Conservation (phyloP, 208 protist genomes). For the Novymonas esmeraldas region DNA sequence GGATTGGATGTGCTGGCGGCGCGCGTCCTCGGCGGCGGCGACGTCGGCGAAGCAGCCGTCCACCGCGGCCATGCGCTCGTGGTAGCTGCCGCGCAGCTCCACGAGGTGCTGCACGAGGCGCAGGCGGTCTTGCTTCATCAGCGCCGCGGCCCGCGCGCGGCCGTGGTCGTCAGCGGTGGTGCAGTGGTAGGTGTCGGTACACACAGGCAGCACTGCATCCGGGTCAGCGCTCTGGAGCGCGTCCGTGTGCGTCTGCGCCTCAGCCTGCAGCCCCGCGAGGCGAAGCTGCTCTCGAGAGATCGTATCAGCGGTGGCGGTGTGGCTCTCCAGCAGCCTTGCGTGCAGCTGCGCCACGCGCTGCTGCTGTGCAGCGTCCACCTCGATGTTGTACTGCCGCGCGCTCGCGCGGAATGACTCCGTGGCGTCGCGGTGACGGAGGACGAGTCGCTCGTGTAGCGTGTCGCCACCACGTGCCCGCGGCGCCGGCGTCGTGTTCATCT, state of each 20-base stretch:
- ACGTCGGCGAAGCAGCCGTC: conserved; percentile 37
- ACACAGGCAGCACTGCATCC: conserved; percentile 40
- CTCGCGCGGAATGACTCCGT: conserved; percentile 47
- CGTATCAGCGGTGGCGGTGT: conserved; percentile 35
- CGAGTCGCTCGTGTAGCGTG: conserved; percentile 42
- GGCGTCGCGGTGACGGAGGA: conserved; percentile 40
- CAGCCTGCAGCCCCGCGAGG: conserved; percentile 39
- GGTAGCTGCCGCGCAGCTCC: conserved; percentile 32
- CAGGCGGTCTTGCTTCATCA: conserved; percentile 61
- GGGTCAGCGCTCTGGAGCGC: conserved; percentile 12
- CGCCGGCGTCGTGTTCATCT: neutral
- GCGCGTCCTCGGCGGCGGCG: conserved; percentile 46
- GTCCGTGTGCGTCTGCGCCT: conserved; percentile 36
- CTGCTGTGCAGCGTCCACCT: conserved; percentile 57
- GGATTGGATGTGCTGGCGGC: conserved; percentile 45
- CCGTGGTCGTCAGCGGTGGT: conserved; percentile 36
- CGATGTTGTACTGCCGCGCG: conserved; percentile 47
- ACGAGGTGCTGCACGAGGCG: conserved; percentile 51
- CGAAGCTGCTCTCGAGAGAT: conserved; percentile 41
- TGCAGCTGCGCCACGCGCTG: conserved; percentile 53
- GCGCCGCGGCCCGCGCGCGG: conserved; percentile 30
- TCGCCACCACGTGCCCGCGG: neutral
- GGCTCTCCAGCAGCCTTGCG: conserved; percentile 39
- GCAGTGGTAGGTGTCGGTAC: conserved; percentile 40
- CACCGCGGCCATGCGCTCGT: conserved; percentile 44